Base-by-base conservation (phyloP, 2,329 filamentous ascomycete species). In the Geoglossum cookeanum region DNA sequence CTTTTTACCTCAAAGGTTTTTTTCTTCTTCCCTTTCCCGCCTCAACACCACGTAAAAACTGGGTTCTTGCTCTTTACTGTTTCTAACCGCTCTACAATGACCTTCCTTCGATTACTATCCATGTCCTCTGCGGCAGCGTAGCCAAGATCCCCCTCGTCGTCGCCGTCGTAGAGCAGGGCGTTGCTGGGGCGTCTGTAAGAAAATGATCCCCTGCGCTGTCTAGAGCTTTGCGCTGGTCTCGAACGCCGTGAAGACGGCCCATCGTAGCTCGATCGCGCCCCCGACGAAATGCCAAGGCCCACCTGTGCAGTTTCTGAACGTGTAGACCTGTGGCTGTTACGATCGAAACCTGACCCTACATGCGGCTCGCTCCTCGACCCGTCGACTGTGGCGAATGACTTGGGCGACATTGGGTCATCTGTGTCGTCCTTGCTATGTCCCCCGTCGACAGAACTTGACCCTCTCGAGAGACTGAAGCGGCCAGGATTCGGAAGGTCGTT, bases 11-110 rank as follows among this genome's bases (percentile, higher is more conserved):
- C n/a, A n/a, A n/a, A n/a, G n/a, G n/a, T n/a, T 35, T 35, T 42
- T 42, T 42, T 6, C 6, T 42, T 15, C 15, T 13, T 42, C 39
- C 13, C 13, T 42, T 42, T 11, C 33, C 33, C 33, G 39, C 39
- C 27, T 56, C n/a, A 97, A 74, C 92, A 98, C 87, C 92, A 98
- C 49, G 87, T 95, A 70, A 98, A 98, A 35, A 98, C 89, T 1
- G 92, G 92, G 67, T 94, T 94, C 68, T 85, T 85, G 67, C 83
- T 87, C 76, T 97, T 97, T 60, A 98, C 92, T 59, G 91, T 86
- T 74, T 98, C 92, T 59, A 98, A 72, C 61, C 92, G 78, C 75
- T 98, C 92, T 53, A 98, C 90, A 74, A 98, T 97, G 53, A 98
- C 92, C 70, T 92, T 94, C 64, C 90, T 80, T 68, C 85, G 83